Evolutionary conservation across 306 rosid genomes (phyloP).

Genomic region (Inga laurina): DNA sequence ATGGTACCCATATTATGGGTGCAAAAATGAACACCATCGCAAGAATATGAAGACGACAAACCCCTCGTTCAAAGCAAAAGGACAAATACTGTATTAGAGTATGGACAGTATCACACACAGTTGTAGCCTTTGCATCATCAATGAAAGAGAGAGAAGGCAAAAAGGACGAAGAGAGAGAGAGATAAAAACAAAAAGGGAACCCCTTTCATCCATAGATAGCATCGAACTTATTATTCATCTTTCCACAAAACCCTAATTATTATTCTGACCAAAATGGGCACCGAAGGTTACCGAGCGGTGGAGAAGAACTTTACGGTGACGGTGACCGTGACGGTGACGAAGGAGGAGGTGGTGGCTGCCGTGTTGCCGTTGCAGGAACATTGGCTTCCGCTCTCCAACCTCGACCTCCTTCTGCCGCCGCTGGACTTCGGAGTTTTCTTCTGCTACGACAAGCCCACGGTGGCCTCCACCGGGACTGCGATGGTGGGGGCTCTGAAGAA

Average conservation of each 20-base stretch:
- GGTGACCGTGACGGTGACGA: conserved; percentile 36
- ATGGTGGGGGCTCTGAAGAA: conserved; percentile 45
- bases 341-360: conserved; percentile 59
- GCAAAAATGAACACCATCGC: background rate
- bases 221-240: background rate
- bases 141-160: background rate
- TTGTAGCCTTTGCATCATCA: background rate
- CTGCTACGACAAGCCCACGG: conserved; percentile 42
- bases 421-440: conserved; percentile 66
- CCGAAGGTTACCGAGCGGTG: background rate
- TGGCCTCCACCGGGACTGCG: background rate
- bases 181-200: conserved; percentile 5
- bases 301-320: conserved; percentile 22
- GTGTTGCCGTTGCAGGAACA: conserved; percentile 60
- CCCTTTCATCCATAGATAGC: background rate
- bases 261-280: conserved; percentile 8
- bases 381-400: conserved; percentile 73
- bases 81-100: background rate
- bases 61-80: background rate
- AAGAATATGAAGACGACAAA: background rate
- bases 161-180: background rate
- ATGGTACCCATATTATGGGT: background rate
- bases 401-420: conserved; percentile 65
- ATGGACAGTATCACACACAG: background rate
- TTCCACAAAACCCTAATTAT: background rate